Conservation (phyloP, 768 basidiomycete species). For the Rhodotorula diobovata region DNA sequence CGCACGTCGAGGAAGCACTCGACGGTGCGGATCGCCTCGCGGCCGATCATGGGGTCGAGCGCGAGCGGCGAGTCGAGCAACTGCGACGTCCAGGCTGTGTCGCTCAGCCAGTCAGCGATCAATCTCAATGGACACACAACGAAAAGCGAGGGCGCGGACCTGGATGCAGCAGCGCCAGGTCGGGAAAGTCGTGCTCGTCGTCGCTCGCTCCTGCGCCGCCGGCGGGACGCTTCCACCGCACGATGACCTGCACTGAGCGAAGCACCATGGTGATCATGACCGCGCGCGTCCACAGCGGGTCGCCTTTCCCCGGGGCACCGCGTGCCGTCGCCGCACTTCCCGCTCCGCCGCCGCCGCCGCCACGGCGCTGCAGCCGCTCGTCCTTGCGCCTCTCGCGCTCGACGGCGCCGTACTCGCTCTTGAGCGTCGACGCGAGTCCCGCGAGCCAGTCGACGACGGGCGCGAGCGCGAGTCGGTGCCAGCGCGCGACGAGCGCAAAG, state of each 20-base stretch:
- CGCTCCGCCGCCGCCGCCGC: conserved; percentile 1
- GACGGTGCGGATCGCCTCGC: conserved; percentile 59
- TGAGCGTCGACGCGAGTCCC: conserved; percentile 58
- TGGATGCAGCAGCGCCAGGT: conserved; percentile 58
- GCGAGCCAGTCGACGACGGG: conserved; percentile 62
- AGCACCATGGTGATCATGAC: conserved; percentile 54
- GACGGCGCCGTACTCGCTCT: conserved; percentile 55
- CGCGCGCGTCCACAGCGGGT: conserved; percentile 43
- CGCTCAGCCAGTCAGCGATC: no score
- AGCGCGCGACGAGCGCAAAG: conserved; percentile 61
- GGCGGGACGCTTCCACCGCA: conserved; percentile 44
- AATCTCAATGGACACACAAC: neutral
- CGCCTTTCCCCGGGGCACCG: conserved; percentile 18
- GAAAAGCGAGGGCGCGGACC: conserved; percentile 49
- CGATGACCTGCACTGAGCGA: conserved; percentile 57
- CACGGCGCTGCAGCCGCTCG: neutral
- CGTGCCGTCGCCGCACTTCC: neutral
- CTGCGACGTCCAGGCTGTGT: conserved; percentile 58
- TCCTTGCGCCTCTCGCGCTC: conserved; percentile 41
- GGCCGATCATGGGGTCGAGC: conserved; percentile 54
- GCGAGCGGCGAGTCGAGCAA: conserved; percentile 53
- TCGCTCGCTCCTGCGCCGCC: conserved; percentile 43
- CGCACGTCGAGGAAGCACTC: conserved; percentile 59
- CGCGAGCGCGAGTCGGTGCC: conserved; percentile 54
- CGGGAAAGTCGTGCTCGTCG: conserved; percentile 57